Percentiles rank a stretch among this genome's conserved stretches.
These are phyloP conservation scores for Penicillium polonicum DNA, from an alignment of 2,329 filamentous ascomycete species.

Conservation along the genomic window DNA sequence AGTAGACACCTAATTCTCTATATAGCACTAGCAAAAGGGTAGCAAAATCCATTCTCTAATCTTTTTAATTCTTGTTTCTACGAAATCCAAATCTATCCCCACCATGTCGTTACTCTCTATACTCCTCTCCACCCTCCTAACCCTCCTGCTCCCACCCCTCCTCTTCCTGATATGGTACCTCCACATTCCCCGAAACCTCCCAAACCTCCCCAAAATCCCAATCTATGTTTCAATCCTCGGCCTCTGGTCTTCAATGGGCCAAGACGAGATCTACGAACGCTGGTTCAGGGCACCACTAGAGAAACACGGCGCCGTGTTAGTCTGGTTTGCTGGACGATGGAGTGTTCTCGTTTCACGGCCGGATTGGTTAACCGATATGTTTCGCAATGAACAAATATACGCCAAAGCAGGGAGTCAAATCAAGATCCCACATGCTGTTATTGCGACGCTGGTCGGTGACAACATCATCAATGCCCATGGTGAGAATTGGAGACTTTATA, in stretches of 20 bases:
- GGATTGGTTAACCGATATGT: conserved; percentile 44
- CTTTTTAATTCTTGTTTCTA: background rate
- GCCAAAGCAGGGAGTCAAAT: conserved; percentile 44
- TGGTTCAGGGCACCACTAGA: conserved; percentile 28
- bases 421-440: conserved; percentile 43
- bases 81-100: background rate
- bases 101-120: background rate
- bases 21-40: background rate
- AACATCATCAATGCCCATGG: conserved; percentile 42
- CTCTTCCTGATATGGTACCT: conserved; percentile 25
- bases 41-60: background rate
- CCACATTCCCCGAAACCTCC: conserved; percentile 21
- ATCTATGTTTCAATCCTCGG: conserved; percentile 29
- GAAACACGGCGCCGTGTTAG: conserved; percentile 45
- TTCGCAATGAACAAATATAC: conserved; percentile 33
- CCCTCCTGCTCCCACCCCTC: conserved; percentile 8
- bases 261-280: conserved; percentile 26
- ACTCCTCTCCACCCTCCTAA: background rate
- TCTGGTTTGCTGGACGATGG: conserved; percentile 53
- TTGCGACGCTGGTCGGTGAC: conserved; percentile 42
- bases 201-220: conserved; percentile 24
- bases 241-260: conserved; percentile 28
- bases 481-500: conserved; percentile 38
- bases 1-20: background rate
- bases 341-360: conserved; percentile 50